These are phyloP conservation scores for Cokeromyces recurvatus DNA, from an alignment of 371 early-diverging fungal species.

Conservation along the genomic window DNA sequence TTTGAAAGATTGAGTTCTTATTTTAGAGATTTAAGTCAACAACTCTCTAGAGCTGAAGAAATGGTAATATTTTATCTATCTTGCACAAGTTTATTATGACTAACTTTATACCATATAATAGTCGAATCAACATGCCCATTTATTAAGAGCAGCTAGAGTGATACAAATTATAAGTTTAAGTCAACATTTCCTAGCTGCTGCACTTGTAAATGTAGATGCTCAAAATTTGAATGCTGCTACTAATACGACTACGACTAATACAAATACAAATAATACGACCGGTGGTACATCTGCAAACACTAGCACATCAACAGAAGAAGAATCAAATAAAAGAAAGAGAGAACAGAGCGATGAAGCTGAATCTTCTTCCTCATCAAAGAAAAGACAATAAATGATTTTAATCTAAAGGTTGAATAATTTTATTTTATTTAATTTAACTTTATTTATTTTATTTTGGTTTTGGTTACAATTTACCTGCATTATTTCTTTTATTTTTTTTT, in stretches of 20 bases:
- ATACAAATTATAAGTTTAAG: constrained; percentile 38
- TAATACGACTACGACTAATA: background rate
- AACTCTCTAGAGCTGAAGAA: too few relatives aligned
- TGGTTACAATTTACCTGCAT: background rate
- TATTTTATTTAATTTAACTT: background rate
- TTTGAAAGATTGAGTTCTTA: constrained; percentile 19
- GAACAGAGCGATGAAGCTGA: background rate
- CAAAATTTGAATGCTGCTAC: too few relatives aligned
- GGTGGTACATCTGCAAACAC: too few relatives aligned
- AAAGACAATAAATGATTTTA: background rate
- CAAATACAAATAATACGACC: background rate
- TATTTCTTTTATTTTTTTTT: background rate
- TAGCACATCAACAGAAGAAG: background rate
- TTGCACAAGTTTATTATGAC: too few relatives aligned
- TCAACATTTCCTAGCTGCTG: constrained; percentile 33
- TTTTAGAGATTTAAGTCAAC: constrained; percentile 17
- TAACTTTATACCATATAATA: too few relatives aligned
- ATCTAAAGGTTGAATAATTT: background rate
- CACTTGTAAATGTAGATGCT: too few relatives aligned
- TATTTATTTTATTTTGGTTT: too few relatives aligned
- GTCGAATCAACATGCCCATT: too few relatives aligned
- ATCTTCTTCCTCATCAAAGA: background rate
- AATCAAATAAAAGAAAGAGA: background rate
- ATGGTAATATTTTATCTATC: too few relatives aligned
- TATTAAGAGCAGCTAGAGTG: constrained; percentile 22